Base-by-base conservation (phyloP, 176 grass and related monocot genomes). In the Eragrostis curvula region DNA sequence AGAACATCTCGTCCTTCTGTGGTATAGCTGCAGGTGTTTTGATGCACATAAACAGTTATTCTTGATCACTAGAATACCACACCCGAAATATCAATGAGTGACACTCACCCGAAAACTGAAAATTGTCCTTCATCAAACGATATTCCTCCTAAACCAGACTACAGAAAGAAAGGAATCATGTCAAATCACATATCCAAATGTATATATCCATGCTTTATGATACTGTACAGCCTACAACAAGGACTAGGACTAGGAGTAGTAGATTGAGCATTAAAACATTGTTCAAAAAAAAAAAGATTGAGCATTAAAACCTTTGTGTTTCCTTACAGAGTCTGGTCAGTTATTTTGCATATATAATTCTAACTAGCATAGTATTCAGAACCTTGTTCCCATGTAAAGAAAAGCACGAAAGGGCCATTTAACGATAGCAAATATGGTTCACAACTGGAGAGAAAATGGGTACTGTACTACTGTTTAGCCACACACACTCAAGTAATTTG, bases 51-150 rank as follows among this genome's bases (percentile, higher is more conserved):
- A 28, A 46, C 58, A 65, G 11, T 65, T 78, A 14, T 57, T n/a
- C 39, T 21, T 45, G 25, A 5, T 12, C 43, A 14, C 28, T 78
- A n/a, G n/a, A n/a, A n/a, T n/a, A n/a, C n/a, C n/a, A n/a, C n/a
- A n/a, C n/a, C n/a, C n/a, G n/a, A n/a, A 40, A 39, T 73, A 65
- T 20, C 44, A 76, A 36, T 57, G 42, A 48, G 6, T 59, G 49
- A 51, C 9, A 43, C 78, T 83, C 93, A 98, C 92, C 96, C 92
- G 13, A 98, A 95, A 63, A 98, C 96, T 24, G 96, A 95, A 91
- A 98, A 98, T 71, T 98, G 96, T 5, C 96, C 92, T 91, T 98
- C 96, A 71, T 98, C 96, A 69, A 98, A 98, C 3, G 96, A 98
- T 81, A 98, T 90, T 67, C 96, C 96, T 77, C 96, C 96, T 82